These are phyloP conservation scores for Ochetophila trinervis DNA, from an alignment of 306 rosid genomes.

Conservation along the genomic window DNA sequence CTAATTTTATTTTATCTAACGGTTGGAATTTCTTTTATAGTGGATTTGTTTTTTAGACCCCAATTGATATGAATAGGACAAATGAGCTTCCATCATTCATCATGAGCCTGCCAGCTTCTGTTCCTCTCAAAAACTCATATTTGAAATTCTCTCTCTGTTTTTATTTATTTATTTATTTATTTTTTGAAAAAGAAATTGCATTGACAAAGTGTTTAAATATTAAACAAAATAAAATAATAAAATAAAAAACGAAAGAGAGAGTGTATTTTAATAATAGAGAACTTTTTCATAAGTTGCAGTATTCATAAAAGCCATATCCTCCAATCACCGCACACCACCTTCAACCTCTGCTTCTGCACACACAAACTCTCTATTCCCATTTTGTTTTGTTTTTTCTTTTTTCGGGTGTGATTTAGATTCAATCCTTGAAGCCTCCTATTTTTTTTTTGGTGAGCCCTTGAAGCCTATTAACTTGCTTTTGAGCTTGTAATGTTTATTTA, in stretches of 20 bases:
- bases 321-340: constrained; percentile 71
- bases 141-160: constrained; percentile 2
- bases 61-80: constrained; percentile 25
- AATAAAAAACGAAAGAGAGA: constrained; percentile 16
- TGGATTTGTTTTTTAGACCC: constrained; percentile 13
- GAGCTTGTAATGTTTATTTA: constrained; percentile 18
- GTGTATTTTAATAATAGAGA: constrained; percentile 41
- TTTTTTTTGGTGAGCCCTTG: too few relatives aligned
- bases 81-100: constrained; percentile 44
- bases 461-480: constrained; percentile 42
- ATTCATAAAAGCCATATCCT: constrained; percentile 47
- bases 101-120: constrained; percentile 37
- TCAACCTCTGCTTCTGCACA: constrained; percentile 27
- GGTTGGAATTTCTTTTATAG: background rate
- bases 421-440: constrained; percentile 50
- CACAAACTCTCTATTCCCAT: constrained; percentile 17
- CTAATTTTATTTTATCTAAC: background rate
- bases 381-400: background rate
- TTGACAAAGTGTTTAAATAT: background rate
- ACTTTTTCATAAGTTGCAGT: constrained; percentile 48
- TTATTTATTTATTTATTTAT: background rate
- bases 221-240: constrained; percentile 15
- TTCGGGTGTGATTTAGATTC: constrained; percentile 35
- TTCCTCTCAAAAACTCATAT: constrained; percentile 25
- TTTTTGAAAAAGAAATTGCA: constrained; percentile 7